Base-by-base conservation (phyloP, 2,329 filamentous ascomycete genomes). In the Aspergillus sp. region DNA sequence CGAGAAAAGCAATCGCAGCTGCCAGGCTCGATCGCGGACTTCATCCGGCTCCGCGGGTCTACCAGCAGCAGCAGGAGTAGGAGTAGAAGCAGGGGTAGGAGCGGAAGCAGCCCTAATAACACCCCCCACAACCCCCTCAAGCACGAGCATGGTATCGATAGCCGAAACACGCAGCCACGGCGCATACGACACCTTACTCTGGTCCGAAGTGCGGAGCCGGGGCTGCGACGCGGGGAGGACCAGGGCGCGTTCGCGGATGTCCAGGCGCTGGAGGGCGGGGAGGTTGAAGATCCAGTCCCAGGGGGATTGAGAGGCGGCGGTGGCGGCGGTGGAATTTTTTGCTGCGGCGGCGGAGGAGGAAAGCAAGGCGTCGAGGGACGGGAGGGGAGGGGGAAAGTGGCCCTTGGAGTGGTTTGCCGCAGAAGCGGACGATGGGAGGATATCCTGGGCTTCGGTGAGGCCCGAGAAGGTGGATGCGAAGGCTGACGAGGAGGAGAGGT, bases 201-300 rank as follows among this genome's bases (percentile, higher is more conserved):
- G 63, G 4, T 67, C 57, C 8, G 63, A 41, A 8, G 36, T 38
- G 17, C 44, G 49, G 11, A 45, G 41, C 8, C 48, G 50, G 16
- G 45, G 39, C 14, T 56, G 54, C 42, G 57, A 55, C 5, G 53
- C 51, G 11, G 67, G 56, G 64, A 86, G 63, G 3, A 84, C 68
- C 15, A 77, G 63, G 1, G 70, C 70, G 34, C 75, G 72, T 48
- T 93, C 86, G 0, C 80, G 75, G 32, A 80, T 54, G 64, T 82
- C 54, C 67, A 74, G 41, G 44, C 60, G 51, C 47, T 55, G 37
- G 64, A 82, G 51, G 36, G 70, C 42, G 0, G 71, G 66, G 0
- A 86, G 68, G 1, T 67, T 60, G 52, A 93, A 85, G 1, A 94
- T 53, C 81, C 84, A 89, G 40, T 81, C 76, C 49, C 89, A 74